Percentiles rank a stretch among this genome's conserved stretches.
phyloP scores from a whole-genome alignment of 73 alveolate genomes.

The Paramecium caudatum region DNA sequence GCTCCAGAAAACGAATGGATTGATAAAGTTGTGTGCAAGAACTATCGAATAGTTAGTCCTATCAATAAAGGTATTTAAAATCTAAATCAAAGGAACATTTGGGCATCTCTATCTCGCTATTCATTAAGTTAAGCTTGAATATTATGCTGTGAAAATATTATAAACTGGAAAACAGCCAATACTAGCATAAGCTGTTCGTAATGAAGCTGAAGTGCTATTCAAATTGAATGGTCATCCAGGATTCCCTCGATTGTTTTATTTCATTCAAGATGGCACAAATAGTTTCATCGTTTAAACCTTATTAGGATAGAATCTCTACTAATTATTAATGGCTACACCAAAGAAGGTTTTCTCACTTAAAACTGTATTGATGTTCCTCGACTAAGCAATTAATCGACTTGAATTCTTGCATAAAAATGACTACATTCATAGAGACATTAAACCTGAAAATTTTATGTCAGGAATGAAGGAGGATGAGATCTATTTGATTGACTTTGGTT shows the following conservation, averaged over 20 bases:
- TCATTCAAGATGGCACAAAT: constrained; percentile 37
- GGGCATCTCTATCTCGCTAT: constrained; percentile 43
- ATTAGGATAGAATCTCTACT: constrained; percentile 86
- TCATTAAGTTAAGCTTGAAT: constrained; percentile 50
- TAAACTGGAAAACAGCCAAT: constrained; percentile 28
- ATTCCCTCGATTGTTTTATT: constrained; percentile 55
- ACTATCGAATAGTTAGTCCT: constrained; percentile 29
- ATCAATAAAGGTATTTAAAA: constrained; percentile 37
- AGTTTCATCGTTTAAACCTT: constrained; percentile 67
- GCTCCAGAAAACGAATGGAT: constrained; percentile 49
- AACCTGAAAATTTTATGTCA: constrained; percentile 87
- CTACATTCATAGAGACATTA: constrained; percentile 88
- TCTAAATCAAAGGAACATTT: constrained; percentile 23
- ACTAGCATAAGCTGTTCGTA: constrained; percentile 39
- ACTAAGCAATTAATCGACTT: constrained; percentile 80
- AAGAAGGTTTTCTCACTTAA: constrained; percentile 81
- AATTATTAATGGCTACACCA: constrained; percentile 79
- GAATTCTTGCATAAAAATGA: constrained; percentile 82
- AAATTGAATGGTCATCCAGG: constrained; percentile 65
- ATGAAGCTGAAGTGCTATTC: constrained; percentile 60
- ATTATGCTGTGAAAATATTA: constrained; percentile 57
- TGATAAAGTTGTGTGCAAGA: constrained; percentile 44
- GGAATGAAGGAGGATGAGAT: constrained; percentile 78
- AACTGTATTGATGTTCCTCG: constrained; percentile 85
- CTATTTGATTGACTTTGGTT: constrained; percentile 70